phyloP scores from a whole-genome alignment of 1,284 basidiomycete genomes.

The Fomitopsis schrenkii region DNA sequence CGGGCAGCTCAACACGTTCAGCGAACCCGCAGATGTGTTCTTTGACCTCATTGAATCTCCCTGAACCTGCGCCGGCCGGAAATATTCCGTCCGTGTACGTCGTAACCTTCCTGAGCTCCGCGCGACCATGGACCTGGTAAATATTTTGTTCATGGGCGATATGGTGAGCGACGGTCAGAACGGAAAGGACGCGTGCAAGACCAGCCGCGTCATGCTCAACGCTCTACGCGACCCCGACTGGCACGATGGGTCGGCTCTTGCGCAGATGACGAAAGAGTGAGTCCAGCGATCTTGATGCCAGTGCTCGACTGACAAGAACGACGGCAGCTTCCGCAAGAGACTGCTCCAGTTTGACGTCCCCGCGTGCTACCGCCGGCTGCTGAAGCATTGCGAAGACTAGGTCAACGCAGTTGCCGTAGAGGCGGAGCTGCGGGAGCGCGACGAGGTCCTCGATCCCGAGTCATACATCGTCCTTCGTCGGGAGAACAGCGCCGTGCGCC shows the following conservation, averaged over 20 bases:
- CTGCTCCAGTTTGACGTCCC: conserved; percentile 41
- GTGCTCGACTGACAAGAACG: conserved; percentile 2
- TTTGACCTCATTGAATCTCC: too few species aligned
- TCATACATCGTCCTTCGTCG: conserved; percentile 54
- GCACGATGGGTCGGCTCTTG: conserved; percentile 25
- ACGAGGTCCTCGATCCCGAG: conserved; percentile 47
- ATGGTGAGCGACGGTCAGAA: conserved; percentile 68
- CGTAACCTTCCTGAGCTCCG: too few species aligned
- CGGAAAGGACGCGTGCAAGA: conserved; percentile 48
- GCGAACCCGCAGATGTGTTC: too few species aligned
- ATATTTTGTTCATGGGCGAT: conserved; percentile 65
- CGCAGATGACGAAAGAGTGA: conserved; percentile 59
- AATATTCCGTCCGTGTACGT: too few species aligned
- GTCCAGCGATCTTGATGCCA: conserved; percentile 15
- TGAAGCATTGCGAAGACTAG: conserved; percentile 52
- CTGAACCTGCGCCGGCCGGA: too few species aligned
- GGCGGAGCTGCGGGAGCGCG: conserved; percentile 55
- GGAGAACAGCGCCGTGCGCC: conserved; percentile 61
- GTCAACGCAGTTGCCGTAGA: conserved; percentile 53
- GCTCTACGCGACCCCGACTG: conserved; percentile 44
- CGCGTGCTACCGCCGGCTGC: conserved; percentile 44
- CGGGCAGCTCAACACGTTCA: too few species aligned
- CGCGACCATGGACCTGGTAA: conserved; percentile 61
- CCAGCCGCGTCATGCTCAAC: conserved; percentile 49
- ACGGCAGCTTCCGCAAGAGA: conserved; percentile 46